Conservation (phyloP, 257 asterid genomes). For the Lantana camara region DNA sequence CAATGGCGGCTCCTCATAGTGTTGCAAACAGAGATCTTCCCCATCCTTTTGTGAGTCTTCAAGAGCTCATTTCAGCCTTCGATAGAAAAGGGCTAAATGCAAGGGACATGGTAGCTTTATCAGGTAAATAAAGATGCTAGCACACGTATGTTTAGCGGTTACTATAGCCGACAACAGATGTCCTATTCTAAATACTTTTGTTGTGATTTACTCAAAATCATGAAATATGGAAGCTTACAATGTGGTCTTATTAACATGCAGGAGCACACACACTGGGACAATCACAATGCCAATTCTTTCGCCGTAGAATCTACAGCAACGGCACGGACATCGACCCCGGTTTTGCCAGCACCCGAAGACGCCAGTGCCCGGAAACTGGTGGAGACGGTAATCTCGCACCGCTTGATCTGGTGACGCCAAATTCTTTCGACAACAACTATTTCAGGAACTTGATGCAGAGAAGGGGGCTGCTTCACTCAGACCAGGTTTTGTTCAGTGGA, state of each 20-base stretch:
- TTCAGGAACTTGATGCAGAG: constrained; percentile 29
- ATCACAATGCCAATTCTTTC: constrained; percentile 36
- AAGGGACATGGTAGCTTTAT: constrained; percentile 51
- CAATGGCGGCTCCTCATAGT: constrained; percentile 32
- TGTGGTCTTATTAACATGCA: no score
- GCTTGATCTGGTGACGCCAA: constrained; percentile 32
- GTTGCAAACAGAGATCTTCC: constrained; percentile 44
- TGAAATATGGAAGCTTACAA: no score
- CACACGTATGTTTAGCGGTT: no score
- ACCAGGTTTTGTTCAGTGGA: constrained; percentile 29
- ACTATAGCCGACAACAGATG: no score
- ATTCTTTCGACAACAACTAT: constrained; percentile 32
- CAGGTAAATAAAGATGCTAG: no score
- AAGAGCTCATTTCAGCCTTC: constrained; percentile 30
- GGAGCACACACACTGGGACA: constrained; percentile 52
- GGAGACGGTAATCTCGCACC: constrained; percentile 32
- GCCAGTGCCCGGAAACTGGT: constrained; percentile 23
- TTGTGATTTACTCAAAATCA: no score
- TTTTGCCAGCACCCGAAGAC: constrained; percentile 33
- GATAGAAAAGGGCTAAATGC: constrained; percentile 26
- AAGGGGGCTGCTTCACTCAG: constrained; percentile 34
- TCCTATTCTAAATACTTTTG: no score
- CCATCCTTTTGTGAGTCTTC: constrained; percentile 16
- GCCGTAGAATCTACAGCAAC: constrained; percentile 39
- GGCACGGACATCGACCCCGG: constrained; percentile 32